phyloP scores from a whole-genome alignment of 1,139 yeast species.

The Arxiozyma slooffiae region DNA sequence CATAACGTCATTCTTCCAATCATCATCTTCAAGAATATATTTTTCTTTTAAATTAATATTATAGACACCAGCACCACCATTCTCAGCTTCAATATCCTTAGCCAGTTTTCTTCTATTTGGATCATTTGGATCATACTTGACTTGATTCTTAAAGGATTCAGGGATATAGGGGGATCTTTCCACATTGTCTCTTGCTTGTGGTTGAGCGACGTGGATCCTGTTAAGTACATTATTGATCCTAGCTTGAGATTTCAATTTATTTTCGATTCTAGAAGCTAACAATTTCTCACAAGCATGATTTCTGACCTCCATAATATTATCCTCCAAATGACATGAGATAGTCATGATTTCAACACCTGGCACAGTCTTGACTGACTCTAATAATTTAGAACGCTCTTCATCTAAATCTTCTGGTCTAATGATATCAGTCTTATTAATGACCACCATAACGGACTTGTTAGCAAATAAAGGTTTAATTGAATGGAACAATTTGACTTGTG shows the following conservation, averaged over 20 bases:
- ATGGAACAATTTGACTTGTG: constrained; percentile 93
- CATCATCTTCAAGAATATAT: constrained; percentile 85
- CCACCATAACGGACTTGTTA: constrained; percentile 91
- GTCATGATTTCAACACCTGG: constrained; percentile 89
- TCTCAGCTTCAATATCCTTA: constrained; percentile 81
- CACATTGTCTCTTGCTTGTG: constrained; percentile 78
- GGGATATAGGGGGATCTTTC: constrained; percentile 77
- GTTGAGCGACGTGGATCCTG: constrained; percentile 90
- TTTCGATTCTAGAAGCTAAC: constrained; percentile 91
- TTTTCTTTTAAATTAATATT: constrained; percentile 88
- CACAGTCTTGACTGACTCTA: constrained; percentile 50
- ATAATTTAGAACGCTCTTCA: constrained; percentile 60
- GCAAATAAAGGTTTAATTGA: constrained; percentile 95
- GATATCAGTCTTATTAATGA: constrained; percentile 89
- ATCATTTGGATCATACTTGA: constrained; percentile 67
- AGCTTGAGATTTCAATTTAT: constrained; percentile 87
- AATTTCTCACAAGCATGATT: constrained; percentile 95
- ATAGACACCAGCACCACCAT: constrained; percentile 98
- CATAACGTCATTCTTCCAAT: constrained; percentile 95
- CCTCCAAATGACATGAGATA: constrained; percentile 89
- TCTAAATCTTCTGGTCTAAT: constrained; percentile 75
- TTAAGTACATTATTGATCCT: constrained; percentile 83
- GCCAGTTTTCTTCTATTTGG: constrained; percentile 77
- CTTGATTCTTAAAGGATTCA: constrained; percentile 49
- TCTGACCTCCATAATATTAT: constrained; percentile 90